Conservation (phyloP, 805 yeast genomes). For the Ogataea saltuana region DNA sequence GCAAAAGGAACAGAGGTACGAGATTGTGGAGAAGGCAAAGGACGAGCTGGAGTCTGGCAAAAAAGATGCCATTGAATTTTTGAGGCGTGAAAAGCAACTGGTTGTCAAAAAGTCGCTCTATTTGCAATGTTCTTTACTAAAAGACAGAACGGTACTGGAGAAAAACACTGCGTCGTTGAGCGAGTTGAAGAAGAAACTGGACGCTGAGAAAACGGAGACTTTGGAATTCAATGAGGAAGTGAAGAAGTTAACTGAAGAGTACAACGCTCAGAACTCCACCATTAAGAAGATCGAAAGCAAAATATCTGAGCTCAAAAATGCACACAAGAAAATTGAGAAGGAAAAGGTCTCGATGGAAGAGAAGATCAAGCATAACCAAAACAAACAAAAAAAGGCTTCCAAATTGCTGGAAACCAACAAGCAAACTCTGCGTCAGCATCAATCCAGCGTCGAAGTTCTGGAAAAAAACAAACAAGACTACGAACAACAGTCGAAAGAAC, state of each 20-base stretch:
- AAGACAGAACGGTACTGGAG: slow-evolving; percentile 42
- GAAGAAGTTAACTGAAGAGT: slow-evolving; percentile 32
- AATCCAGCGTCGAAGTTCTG: slow-evolving; percentile 47
- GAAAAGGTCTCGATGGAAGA: slow-evolving; percentile 74
- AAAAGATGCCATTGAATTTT: slow-evolving; percentile 64
- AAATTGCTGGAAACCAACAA: slow-evolving; percentile 54
- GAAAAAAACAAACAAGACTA: slow-evolving; percentile 46
- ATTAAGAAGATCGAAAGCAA: slow-evolving; percentile 28
- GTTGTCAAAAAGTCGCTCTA: slow-evolving; percentile 53
- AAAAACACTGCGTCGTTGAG: slow-evolving; percentile 40
- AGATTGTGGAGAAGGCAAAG: slow-evolving; percentile 77
- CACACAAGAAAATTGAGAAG: slow-evolving; percentile 49
- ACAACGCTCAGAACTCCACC: slow-evolving; percentile 25
- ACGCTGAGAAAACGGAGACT: slow-evolving; percentile 45
- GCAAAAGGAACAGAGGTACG: slow-evolving; percentile 79
- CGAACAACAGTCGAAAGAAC: slow-evolving; percentile 44
- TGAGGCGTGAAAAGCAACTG: slow-evolving; percentile 64
- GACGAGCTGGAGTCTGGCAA: slow-evolving; percentile 59
- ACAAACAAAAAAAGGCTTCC: slow-evolving; percentile 57
- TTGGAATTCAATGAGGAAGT: slow-evolving; percentile 42
- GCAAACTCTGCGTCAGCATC: slow-evolving; percentile 45
- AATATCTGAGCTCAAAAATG: slow-evolving; percentile 35
- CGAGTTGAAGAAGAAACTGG: slow-evolving; percentile 42
- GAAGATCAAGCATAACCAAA: slow-evolving; percentile 62
- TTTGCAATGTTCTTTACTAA: slow-evolving; percentile 51